Evolutionary conservation across 495 filamentous ascomycete genomes (phyloP).

Genomic region (Penicillium goetzii): DNA sequence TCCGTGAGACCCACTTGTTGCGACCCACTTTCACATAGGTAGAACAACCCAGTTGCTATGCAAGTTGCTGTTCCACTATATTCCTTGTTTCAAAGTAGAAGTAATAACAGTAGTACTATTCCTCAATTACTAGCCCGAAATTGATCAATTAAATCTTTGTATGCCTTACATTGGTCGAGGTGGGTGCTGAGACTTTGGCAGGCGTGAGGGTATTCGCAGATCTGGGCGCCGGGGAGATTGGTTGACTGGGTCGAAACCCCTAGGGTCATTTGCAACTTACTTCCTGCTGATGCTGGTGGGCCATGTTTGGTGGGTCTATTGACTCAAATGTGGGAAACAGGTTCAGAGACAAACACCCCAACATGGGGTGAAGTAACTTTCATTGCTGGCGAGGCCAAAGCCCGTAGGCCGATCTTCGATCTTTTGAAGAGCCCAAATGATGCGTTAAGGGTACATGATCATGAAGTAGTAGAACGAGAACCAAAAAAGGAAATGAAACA

Average conservation of each 20-base stretch:
- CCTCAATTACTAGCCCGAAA: background rate
- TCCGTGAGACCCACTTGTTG: constrained; percentile 1
- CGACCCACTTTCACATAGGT: background rate
- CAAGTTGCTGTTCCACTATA: background rate
- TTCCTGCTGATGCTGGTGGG: too few species aligned
- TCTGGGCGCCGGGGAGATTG: too few species aligned
- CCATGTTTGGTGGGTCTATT: background rate
- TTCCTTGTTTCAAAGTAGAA: background rate
- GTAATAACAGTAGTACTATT: background rate
- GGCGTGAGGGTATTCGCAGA: too few species aligned
- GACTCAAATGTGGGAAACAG: background rate
- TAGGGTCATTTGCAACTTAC: too few species aligned
- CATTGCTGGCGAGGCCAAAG: constrained; percentile 1
- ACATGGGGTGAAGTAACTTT: constrained; percentile 4
- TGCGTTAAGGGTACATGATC: constrained; percentile 9
- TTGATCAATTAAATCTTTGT: too few species aligned
- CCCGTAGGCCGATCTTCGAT: constrained; percentile 4
- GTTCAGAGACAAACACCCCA: background rate
- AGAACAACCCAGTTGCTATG: constrained; percentile 1
- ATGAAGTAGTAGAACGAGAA: background rate
- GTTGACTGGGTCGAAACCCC: too few species aligned
- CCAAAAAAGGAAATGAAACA: background rate
- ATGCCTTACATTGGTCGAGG: too few species aligned
- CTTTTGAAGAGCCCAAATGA: constrained; percentile 1
- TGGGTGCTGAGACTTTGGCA: too few species aligned